phyloP scores from a whole-genome alignment of 2,329 filamentous ascomycete species.

The Diaporthe helianthi region DNA sequence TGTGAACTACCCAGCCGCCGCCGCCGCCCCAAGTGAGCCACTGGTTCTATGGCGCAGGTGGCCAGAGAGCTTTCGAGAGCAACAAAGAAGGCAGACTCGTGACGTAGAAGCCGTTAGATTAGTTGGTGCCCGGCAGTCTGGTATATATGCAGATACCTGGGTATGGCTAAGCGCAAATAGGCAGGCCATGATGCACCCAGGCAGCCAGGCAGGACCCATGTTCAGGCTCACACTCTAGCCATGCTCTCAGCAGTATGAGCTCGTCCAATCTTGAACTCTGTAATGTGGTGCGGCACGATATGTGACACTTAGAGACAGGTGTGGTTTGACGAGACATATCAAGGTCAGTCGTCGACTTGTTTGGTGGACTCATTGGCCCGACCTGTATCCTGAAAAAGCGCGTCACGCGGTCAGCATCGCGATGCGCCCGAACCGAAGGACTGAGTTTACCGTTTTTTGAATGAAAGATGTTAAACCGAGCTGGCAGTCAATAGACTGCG shows the following conservation, averaged over 20 bases:
- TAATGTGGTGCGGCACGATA: neutral
- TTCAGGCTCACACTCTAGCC: neutral
- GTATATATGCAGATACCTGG: neutral
- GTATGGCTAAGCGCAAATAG: constrained; percentile 4
- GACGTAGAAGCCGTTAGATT: neutral
- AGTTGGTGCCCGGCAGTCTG: neutral
- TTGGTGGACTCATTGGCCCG: neutral
- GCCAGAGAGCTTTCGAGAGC: neutral
- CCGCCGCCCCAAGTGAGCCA: neutral
- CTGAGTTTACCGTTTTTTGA: neutral
- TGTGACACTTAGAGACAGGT: neutral
- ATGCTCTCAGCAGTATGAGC: neutral
- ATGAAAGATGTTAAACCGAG: neutral
- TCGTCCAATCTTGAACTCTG: neutral
- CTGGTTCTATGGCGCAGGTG: neutral
- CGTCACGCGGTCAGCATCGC: neutral
- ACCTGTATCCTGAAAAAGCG: neutral
- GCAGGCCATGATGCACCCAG: neutral
- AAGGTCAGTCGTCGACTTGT: neutral
- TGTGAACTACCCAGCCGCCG: neutral
- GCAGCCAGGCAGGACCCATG: neutral
- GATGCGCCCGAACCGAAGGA: neutral
- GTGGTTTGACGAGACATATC: neutral
- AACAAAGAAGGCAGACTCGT: neutral
- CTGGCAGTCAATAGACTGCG: neutral